Base-by-base conservation (phyloP, 805 yeast species). In the Myxozyma neotropica region DNA sequence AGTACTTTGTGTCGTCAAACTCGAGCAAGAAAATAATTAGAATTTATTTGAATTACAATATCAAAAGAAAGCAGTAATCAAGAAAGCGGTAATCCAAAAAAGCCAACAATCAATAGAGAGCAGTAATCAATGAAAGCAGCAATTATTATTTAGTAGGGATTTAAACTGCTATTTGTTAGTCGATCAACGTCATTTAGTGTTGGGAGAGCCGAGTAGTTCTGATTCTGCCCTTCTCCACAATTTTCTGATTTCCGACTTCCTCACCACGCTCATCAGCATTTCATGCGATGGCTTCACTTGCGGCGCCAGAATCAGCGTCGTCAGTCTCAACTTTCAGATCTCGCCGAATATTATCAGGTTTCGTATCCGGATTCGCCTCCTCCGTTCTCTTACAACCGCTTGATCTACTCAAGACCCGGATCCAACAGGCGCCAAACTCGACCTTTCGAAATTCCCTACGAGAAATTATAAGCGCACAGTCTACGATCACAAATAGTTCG, bases 311-410 rank as follows among this genome's bases (percentile, higher is more conserved):
- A 24, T 35, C 45, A 15, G 19, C 24, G 19, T 10, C 54, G 13
- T 6, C 44, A 7, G 27, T 12, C 21, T 13, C 47, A 4, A 55
- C 12, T 36, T 8, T 44, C 5, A 19, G 35, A 24, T 21, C 45
- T 2, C 42, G 39, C 2, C 53, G 91, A 72, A 73, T 90, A 8
- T 67, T 83, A 15, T 88, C 96, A 1, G 98, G 97, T 0, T 91
- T 88, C 65, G 68, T 82, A 6, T 95, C 96, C 1, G 98, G 98
- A 0, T 74, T 93, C 53, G 79, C 90, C 0, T 86, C 96, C 2
- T 84, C 97, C 0, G 81, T 89, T 3, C 78, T 81, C 0, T 78
- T 93, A 42, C 98, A 93, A 72, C 98, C 98, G 1, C 80, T 93
- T 47, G 98, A 93, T 72, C 78, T 93, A 47, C 74, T 93, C 48